Conservation (phyloP, 192 early-diverging fungal genomes). For the Coemansia sp. region DNA sequence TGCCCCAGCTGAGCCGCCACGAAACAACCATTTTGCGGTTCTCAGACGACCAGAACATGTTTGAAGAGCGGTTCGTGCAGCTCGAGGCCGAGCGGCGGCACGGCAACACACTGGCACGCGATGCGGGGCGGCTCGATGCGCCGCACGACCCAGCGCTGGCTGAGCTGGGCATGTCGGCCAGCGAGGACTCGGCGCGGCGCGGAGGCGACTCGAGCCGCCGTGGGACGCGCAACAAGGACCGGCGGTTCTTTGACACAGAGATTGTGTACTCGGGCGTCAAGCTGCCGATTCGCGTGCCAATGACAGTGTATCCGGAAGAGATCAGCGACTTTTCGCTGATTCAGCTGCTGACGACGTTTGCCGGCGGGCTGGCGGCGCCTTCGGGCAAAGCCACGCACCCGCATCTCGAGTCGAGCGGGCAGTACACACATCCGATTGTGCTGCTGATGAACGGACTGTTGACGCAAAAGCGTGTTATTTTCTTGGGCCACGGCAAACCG, state of each 20-base stretch:
- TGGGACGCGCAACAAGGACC: constrained; percentile 73
- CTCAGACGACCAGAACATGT: constrained; percentile 79
- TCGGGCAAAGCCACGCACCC: constrained; percentile 67
- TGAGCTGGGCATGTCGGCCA: constrained; percentile 16
- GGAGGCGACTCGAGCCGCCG: constrained; percentile 10
- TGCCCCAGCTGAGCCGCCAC: constrained; percentile 74
- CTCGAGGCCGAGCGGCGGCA: constrained; percentile 39
- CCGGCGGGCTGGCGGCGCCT: constrained; percentile 43
- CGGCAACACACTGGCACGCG: constrained; percentile 22
- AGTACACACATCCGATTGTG: constrained; percentile 82
- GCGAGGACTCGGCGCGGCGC: constrained; percentile 56
- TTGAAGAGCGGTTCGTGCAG: constrained; percentile 75
- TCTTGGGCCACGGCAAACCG: constrained; percentile 86
- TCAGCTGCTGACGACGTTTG: constrained; percentile 76
- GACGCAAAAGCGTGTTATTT: constrained; percentile 90
- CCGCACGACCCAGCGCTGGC: constrained; percentile 24
- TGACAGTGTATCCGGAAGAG: constrained; percentile 84
- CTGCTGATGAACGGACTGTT: constrained; percentile 86
- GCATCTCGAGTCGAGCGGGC: constrained; percentile 83
- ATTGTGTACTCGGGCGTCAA: constrained; percentile 82
- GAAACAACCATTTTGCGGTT: constrained; percentile 84
- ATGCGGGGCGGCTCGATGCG: constrained; percentile 25
- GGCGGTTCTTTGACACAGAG: constrained; percentile 83
- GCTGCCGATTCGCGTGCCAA: constrained; percentile 82
- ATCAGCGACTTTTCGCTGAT: constrained; percentile 90